Conservation (phyloP, 768 basidiomycete species). For the Pleurotus pulmonarius region DNA sequence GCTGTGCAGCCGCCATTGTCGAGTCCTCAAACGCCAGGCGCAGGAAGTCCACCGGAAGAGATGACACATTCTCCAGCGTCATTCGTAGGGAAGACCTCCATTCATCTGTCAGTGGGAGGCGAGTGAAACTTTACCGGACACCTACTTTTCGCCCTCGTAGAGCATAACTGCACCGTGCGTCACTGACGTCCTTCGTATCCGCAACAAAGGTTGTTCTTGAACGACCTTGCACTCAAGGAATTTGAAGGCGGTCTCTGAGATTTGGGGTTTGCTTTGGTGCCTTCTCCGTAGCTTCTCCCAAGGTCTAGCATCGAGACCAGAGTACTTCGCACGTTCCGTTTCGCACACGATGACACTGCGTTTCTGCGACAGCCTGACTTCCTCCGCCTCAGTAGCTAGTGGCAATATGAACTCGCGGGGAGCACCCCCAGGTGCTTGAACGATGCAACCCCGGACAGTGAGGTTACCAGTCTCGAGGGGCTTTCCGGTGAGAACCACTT, state of each 20-base stretch:
- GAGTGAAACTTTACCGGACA: conserved; percentile 8
- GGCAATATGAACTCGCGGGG: conserved; percentile 75
- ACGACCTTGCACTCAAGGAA: conserved; percentile 84
- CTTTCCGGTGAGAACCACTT: conserved; percentile 66
- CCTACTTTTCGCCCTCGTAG: conserved; percentile 90
- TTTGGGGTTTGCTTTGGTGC: conserved; percentile 20
- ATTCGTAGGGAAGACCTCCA: conserved; percentile 78
- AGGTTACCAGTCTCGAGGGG: conserved; percentile 65
- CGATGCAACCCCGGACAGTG: conserved; percentile 70
- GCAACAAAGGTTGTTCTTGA: conserved; percentile 81
- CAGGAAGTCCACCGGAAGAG: conserved; percentile 79
- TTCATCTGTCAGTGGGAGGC: conserved; percentile 9
- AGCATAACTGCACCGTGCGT: conserved; percentile 94
- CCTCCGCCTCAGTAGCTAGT: conserved; percentile 66
- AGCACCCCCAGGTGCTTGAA: conserved; percentile 72
- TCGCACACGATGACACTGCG: conserved; percentile 65
- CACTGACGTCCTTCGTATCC: conserved; percentile 83
- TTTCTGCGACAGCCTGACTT: conserved; percentile 51
- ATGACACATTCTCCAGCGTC: conserved; percentile 87
- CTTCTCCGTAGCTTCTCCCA: conserved; percentile 53
- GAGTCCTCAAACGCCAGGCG: conserved; percentile 89
- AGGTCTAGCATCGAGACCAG: conserved; percentile 67
- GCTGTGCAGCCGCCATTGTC: conserved; percentile 72
- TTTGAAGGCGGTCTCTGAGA: conserved; percentile 27
- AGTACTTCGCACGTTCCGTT: conserved; percentile 64